Base-by-base conservation (phyloP, 495 filamentous ascomycete species). In the Lasiosphaeria miniovina region DNA sequence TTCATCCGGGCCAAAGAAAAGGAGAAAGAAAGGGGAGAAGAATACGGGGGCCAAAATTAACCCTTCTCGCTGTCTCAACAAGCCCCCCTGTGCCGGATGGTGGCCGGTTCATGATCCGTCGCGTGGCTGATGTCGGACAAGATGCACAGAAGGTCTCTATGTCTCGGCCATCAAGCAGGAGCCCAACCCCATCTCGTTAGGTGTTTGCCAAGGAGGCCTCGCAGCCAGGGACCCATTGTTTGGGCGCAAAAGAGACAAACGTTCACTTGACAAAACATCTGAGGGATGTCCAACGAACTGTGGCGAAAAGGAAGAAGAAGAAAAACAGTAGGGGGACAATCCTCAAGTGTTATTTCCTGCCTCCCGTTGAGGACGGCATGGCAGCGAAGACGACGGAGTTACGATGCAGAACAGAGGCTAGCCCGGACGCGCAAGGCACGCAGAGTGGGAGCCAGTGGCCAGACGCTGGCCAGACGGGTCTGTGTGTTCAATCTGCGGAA, bases 61-160 rank as follows among this genome's bases (percentile, higher is more conserved):
- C 24, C 24, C 24, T 24, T 24, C 4, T 46, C 15, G 11, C 17
- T 56, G 52, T 55, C 52, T 46, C 10, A 32, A 46, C 7, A 46
- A n/a, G 12, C 12, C 12, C 15, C 43, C 8, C 2, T 36, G 17
- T 12, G 15, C n/a, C 12, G 17, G 17, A 53, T 8, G 51, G 9
- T 12, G 51, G 50, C 46, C 15, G 43, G 48, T n/a, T 57, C 57
- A 56, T 57, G n/a, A 32, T 45, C 38, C 40, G 53, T 46, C 57
- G 58, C 49, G 58, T 60, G 58, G 62, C 24, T 48, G 40, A 49
- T 48, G 57, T 64, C 43, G 57, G 62, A 64, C 62, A 54, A 60
- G 57, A 56, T 54, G 46, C 52, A 51, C 54, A 59, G 50, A 35
- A 38, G 31, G 53, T 34, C 14, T 51, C 50, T 58, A 12, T 41